Percentiles rank a stretch among this genome's conserved stretches.
Conservation (phyloP, 1,284 basidiomycete species). For the Malassezia psittaci region DNA sequence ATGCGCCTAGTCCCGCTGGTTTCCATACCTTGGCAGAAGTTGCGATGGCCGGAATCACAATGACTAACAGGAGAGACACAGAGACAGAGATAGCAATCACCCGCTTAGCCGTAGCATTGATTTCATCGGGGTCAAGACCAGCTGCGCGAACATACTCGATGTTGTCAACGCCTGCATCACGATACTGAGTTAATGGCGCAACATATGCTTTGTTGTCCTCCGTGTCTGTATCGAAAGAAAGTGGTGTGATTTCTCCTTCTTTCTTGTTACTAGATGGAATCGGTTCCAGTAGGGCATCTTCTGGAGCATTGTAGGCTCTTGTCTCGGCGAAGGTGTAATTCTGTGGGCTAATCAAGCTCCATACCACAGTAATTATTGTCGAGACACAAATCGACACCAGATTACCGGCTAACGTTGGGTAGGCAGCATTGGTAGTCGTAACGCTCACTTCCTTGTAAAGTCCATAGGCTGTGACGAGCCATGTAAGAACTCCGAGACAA, state of each 20-base stretch:
- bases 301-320: constrained; percentile 37
- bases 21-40: constrained; percentile 28
- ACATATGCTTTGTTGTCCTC: background rate
- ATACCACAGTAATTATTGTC: constrained; percentile 61
- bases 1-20: constrained; percentile 33
- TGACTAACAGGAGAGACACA: constrained; percentile 26
- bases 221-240: background rate
- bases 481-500: constrained; percentile 60
- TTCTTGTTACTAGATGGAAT: constrained; percentile 3
- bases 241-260: background rate
- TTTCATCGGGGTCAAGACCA: constrained; percentile 28
- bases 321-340: constrained; percentile 39
- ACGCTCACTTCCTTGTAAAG: constrained; percentile 74
- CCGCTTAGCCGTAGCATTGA: constrained; percentile 18
- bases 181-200: background rate
- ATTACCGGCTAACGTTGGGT: constrained; percentile 63
- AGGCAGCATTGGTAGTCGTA: constrained; percentile 57
- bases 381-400: constrained; percentile 72
- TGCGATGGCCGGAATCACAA: constrained; percentile 35
- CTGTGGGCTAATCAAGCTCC: constrained; percentile 28
- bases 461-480: constrained; percentile 64
- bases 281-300: constrained; percentile 17
- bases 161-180: constrained; percentile 7
- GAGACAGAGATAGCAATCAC: constrained; percentile 24
- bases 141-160: constrained; percentile 18